A percentile compares a stretch with the other conserved stretches of the same genome.
Conservation (phyloP, 768 basidiomycete species). For the Trametes cingulata region DNA sequence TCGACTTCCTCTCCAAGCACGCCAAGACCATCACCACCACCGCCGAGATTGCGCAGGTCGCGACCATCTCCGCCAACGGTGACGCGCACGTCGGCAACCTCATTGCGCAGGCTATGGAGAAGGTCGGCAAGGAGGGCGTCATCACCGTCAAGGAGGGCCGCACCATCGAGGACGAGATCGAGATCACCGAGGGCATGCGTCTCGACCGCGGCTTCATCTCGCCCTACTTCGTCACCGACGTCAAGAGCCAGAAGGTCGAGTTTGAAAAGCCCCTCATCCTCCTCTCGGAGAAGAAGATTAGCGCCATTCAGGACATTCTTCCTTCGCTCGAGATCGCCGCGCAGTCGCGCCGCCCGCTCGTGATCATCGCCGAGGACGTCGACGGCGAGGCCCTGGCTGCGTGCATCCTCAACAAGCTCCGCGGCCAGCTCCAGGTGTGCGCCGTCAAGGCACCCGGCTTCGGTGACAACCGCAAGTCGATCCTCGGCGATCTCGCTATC, state of each 20-base stretch:
- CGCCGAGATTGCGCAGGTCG: slow-evolving; percentile 97
- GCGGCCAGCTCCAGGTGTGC: slow-evolving; percentile 91
- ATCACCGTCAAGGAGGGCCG: slow-evolving; percentile 99
- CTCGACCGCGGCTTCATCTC: slow-evolving; percentile 99
- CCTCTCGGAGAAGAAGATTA: slow-evolving; percentile 98
- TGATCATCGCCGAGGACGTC: slow-evolving; percentile 97
- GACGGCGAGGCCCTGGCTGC: slow-evolving; percentile 98
- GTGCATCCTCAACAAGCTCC: slow-evolving; percentile 98
- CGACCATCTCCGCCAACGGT: slow-evolving; percentile 85
- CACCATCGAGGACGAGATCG: slow-evolving; percentile 98
- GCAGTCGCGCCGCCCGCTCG: slow-evolving; percentile 81
- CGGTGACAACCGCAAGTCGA: slow-evolving; percentile 98
- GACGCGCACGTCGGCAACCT: slow-evolving; percentile 91
- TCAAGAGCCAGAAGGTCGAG: slow-evolving; percentile 94
- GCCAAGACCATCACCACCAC: slow-evolving; percentile 95
- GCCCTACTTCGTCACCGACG: slow-evolving; percentile 98
- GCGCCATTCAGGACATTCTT: slow-evolving; percentile 89
- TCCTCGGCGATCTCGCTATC: slow-evolving; percentile 96
- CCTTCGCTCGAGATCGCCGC: slow-evolving; percentile 84
- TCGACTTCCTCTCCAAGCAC: slow-evolving; percentile 84
- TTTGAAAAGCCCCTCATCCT: slow-evolving; percentile 96
- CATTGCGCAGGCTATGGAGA: slow-evolving; percentile 99
- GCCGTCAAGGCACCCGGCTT: slow-evolving; percentile 98
- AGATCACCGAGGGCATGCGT: slow-evolving; percentile 99
- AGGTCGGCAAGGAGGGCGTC: slow-evolving; percentile 99